Base-by-base conservation (phyloP, 306 rosid genomes). In the Malus fusca region DNA sequence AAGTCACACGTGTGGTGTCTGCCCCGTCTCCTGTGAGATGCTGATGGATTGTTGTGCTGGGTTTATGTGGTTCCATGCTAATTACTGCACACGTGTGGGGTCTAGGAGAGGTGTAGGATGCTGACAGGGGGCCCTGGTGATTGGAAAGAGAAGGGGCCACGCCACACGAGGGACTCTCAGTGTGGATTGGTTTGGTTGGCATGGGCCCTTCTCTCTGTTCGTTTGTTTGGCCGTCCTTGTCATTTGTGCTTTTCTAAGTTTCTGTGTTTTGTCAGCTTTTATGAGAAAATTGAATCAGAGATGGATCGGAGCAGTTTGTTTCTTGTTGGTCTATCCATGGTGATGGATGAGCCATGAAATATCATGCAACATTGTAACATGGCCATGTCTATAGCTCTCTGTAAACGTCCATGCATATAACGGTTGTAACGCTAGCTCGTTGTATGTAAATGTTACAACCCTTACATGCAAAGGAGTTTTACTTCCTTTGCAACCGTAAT, bases 1-100 rank as follows among this genome's bases (percentile, higher is more conserved):
- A 69, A 48, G 68, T 15, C 83, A 75, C 83, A 83, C 83, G 86
- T 79, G 86, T 66, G 85, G 78, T 72, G 83, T 42, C 71, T 48
- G 64, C 23, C 8, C 17, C 26, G 52, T 53, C 30, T 28, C 26
- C 42, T 17, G 62, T 8, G 70, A 37, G 76, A 80, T 11, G 80
- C 53, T 8, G 80, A 81, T 46, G 66, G 26, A 44, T 37, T 26
- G 60, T 52, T 43, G 63, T 56, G 26, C 33, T 23, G 19, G 43
- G 53, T 15, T 26, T 56, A 3, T 6, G 56, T 56, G 62, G 62
- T 56, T 22, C 28, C 25, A 9, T 11, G 22, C 62, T 13, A 33
- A 65, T 33, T 11, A 66, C 81, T 42, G 30, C 75, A 68, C 72
- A 66, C 71, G 77, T 71, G 71, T 71, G 66, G 77, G 73, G 76